phyloP scores from a whole-genome alignment of 2,329 filamentous ascomycete species.

The Gaeumannomyces tritici region DNA sequence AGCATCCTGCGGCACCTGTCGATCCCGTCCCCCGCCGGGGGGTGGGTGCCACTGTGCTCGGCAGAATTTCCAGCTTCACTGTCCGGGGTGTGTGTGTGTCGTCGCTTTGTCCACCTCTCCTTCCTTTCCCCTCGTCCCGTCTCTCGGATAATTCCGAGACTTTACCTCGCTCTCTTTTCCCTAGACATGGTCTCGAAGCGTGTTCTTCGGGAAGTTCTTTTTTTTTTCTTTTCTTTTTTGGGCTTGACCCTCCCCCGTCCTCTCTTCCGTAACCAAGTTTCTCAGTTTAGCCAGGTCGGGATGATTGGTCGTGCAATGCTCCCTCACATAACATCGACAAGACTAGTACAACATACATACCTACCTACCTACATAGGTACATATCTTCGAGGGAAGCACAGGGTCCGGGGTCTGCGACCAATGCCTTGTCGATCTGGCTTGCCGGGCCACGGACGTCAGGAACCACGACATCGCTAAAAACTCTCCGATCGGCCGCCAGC shows the following conservation, averaged over 20 bases:
- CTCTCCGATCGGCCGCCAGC: too few species aligned
- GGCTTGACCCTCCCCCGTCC: too few species aligned
- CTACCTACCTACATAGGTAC: too few species aligned
- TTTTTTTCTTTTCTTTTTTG: too few species aligned
- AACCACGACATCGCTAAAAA: background rate
- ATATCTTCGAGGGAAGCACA: background rate
- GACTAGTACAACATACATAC: too few species aligned
- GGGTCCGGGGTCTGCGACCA: background rate
- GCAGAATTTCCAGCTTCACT: slow-evolving; percentile 1
- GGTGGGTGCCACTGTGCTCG: background rate
- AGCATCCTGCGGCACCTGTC: background rate
- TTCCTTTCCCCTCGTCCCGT: background rate
- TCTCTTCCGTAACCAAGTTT: too few species aligned
- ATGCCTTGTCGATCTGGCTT: background rate
- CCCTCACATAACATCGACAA: too few species aligned
- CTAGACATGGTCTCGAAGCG: too few species aligned
- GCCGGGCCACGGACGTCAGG: too few species aligned
- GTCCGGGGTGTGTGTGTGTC: background rate
- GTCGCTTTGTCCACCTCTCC: background rate
- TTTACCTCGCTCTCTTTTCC: background rate
- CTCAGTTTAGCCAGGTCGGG: too few species aligned
- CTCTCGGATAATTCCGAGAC: background rate
- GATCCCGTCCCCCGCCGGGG: background rate
- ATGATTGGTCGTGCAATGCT: too few species aligned
- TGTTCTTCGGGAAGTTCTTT: too few species aligned